phyloP scores from a whole-genome alignment of 2,329 filamentous ascomycete genomes.

The Arthrinium phaeospermum region DNA sequence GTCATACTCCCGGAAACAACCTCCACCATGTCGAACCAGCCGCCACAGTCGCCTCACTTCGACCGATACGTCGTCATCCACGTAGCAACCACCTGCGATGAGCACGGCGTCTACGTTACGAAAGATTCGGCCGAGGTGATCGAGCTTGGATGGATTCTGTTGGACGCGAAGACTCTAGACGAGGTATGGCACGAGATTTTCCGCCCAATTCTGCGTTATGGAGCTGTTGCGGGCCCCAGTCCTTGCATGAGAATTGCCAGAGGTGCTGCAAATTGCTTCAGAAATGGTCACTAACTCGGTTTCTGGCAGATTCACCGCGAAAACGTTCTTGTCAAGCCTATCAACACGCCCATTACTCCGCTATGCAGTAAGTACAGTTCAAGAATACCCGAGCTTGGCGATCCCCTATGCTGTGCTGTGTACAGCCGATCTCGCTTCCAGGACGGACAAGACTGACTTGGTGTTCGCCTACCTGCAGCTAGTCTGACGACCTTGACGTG shows the following conservation, averaged over 20 bases:
- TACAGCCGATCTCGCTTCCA: slow-evolving; percentile 8
- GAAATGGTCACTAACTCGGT: not conserved
- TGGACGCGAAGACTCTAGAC: slow-evolving; percentile 89
- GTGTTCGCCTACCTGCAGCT: slow-evolving; percentile 57
- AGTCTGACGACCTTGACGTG: slow-evolving; percentile 97
- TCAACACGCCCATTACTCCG: slow-evolving; percentile 98
- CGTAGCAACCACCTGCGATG: slow-evolving; percentile 97
- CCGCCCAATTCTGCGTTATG: slow-evolving; percentile 20
- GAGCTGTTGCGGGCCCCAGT: slow-evolving; percentile 14
- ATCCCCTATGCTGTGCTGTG: not conserved
- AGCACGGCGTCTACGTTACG: slow-evolving; percentile 98
- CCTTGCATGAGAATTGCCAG: slow-evolving; percentile 7
- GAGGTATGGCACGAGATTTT: slow-evolving; percentile 68
- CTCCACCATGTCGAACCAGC: slow-evolving; percentile 51
- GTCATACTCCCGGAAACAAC: slow-evolving; percentile 8
- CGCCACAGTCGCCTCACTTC: slow-evolving; percentile 70
- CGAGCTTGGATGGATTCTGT: slow-evolving; percentile 96
- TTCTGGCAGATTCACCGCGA: slow-evolving; percentile 81
- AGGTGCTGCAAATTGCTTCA: slow-evolving; percentile 8
- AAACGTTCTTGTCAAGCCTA: slow-evolving; percentile 94
- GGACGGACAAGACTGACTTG: slow-evolving; percentile 16
- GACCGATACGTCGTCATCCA: slow-evolving; percentile 99
- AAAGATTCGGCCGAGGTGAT: slow-evolving; percentile 99
- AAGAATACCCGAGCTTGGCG: slow-evolving; percentile 16
- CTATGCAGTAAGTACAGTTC: slow-evolving; percentile 84